These are phyloP conservation scores for Dactylonectria estremocensis DNA, from an alignment of 2,329 filamentous ascomycete species.

Conservation along the genomic window DNA sequence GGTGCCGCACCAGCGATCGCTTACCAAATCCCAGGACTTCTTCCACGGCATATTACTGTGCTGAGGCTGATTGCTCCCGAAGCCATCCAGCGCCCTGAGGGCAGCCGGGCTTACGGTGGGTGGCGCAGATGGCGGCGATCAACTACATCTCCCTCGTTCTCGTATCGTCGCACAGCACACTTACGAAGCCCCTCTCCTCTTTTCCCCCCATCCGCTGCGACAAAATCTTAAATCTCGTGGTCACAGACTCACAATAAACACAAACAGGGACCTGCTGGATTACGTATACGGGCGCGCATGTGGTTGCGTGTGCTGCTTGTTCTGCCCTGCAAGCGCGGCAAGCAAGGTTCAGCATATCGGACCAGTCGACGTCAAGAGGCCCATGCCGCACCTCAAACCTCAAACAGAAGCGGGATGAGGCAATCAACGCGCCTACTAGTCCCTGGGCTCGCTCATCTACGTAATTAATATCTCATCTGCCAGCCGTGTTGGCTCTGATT, in stretches of 20 bases:
- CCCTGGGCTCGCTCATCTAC: constrained; percentile 24
- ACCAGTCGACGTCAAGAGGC: constrained; percentile 31
- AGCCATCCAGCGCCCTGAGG: background rate
- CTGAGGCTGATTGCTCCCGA: constrained; percentile 2
- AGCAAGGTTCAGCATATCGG: constrained; percentile 30
- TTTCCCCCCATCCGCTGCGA: background rate
- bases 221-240: constrained; percentile 3
- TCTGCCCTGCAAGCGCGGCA: constrained; percentile 25
- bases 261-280: constrained; percentile 15
- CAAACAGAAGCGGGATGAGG: constrained; percentile 46
- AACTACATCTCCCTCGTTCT: background rate
- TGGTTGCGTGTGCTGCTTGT: constrained; percentile 23
- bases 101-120: background rate
- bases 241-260: constrained; percentile 6
- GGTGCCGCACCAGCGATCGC: constrained; percentile 28
- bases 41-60: constrained; percentile 3
- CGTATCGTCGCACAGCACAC: constrained; percentile 8
- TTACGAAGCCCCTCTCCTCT: background rate
- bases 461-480: constrained; percentile 36
- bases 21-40: constrained; percentile 18
- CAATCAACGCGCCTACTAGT: constrained; percentile 31
- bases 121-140: background rate
- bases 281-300: constrained; percentile 18
- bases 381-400: constrained; percentile 36
- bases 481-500: constrained; percentile 6